Evolutionary conservation across 202 grass and related monocot genomes (phyloP).

Genomic region (Schoenoplectus triqueter): DNA sequence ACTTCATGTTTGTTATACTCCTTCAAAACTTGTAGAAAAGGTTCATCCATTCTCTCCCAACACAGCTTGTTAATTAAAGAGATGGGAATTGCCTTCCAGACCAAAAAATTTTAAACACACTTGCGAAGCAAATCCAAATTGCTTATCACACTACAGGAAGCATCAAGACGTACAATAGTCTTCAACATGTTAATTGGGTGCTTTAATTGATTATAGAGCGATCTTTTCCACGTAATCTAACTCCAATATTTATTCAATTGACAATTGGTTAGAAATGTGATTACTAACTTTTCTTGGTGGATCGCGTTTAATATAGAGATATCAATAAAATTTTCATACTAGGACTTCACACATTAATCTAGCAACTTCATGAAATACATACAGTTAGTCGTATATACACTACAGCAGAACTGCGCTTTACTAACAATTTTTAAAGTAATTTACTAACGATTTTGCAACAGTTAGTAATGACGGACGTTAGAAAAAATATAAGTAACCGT

Average conservation of each 20-base stretch:
- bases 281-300: neutral
- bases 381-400: too few relatives aligned
- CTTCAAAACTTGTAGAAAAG: slow-evolving; percentile 86
- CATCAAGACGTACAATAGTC: neutral
- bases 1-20: slow-evolving; percentile 97
- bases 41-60: slow-evolving; percentile 94
- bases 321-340: too few relatives aligned
- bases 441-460: too few relatives aligned
- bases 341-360: too few relatives aligned
- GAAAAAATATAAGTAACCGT: too few relatives aligned
- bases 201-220: neutral
- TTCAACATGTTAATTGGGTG: slow-evolving; percentile 4
- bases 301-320: too few relatives aligned
- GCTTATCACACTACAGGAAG: slow-evolving; percentile 23
- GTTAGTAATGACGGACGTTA: too few relatives aligned
- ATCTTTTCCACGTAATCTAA: slow-evolving; percentile 43
- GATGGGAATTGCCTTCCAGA: neutral
- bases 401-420: too few relatives aligned
- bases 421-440: too few relatives aligned
- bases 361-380: too few relatives aligned
- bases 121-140: slow-evolving; percentile 53
- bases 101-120: slow-evolving; percentile 49
- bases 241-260: neutral
- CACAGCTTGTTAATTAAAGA: slow-evolving; percentile 58
- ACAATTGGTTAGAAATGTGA: neutral